Evolutionary conservation across 805 yeast species (phyloP), one percentile per base, ranked within the genome.

Genomic region (Brettanomyces naardenensis): DNA sequence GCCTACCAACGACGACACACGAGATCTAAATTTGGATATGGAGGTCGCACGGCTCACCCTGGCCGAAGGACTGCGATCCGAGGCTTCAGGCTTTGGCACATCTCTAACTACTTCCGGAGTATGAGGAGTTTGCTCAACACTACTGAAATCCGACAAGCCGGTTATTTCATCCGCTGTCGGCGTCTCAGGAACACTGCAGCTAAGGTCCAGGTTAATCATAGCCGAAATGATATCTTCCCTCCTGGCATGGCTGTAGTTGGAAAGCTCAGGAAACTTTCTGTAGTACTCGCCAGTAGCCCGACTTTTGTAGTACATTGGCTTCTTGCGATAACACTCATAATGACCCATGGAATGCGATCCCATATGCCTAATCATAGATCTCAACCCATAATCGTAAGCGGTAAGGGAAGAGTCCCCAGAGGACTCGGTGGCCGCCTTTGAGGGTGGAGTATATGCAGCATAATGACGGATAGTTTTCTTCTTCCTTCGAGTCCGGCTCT

Each of bases 271-370:
- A 20, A 48, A 39, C 26, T 41, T 43, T 6, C 42, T 36, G 22
- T 48, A 51, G 30, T 50, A 58, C 14, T 43, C 47, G 11, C 58
- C 56, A 3, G 52, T 44, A 3, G 20, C 4, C 15, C 55, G 48
- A 40, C 64, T 64, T 43, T 69, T 73, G 37, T 66, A 75, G 39
- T 68, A 70, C 3, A 70, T 55, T 2, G 92, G 90, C 53, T 88
- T 89, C 34, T 76, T 77, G 44, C 83, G 78, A 54, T 76, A 86
- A 49, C 95, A 85, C 51, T 89, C 95, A 54, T 88, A 89, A 53
- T 89, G 97, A 1, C 97, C 97, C 31, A 77, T 73, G 17, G 78
- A 71, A 58, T 89, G 97, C 1, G 90, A 78, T 0, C 98, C 98
- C 33, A 79, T 75, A 55, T 92, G 97, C 46, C 88, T 72, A 15